Evolutionary conservation across 495 filamentous ascomycete genomes (phyloP).

Genomic region (Hypoxylon trugodes): DNA sequence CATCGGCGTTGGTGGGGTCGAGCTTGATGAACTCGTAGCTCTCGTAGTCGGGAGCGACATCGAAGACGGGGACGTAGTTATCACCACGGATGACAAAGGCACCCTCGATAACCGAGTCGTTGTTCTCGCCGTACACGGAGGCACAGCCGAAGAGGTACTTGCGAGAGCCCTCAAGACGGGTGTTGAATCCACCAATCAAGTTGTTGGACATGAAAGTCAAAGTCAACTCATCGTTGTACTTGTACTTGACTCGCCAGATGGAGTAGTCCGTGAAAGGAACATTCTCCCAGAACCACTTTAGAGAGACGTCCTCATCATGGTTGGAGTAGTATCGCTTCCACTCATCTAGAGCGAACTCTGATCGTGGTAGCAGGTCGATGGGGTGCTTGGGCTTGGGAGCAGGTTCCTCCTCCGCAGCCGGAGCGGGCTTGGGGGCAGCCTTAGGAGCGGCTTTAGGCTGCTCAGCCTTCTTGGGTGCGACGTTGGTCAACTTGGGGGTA

Average conservation of each 20-base stretch:
- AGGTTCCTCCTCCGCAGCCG: conserved; percentile 75
- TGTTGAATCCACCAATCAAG: conserved; percentile 96
- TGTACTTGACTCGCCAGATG: conserved; percentile 90
- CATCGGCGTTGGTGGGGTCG: conserved; percentile 81
- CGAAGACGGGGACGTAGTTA: conserved; percentile 84
- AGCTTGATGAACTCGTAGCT: conserved; percentile 96
- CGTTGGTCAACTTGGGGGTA: conserved; percentile 82
- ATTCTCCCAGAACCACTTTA: conserved; percentile 99
- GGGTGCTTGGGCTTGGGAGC: conserved; percentile 96
- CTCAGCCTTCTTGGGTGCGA: conserved; percentile 84
- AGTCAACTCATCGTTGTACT: conserved; percentile 98
- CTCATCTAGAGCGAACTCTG: conserved; percentile 87
- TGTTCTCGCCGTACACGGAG: conserved; percentile 85
- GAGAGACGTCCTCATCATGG: conserved; percentile 83
- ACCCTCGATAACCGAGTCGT: conserved; percentile 88
- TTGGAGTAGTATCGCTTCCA: conserved; percentile 99
- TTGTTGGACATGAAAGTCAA: conserved; percentile 98
- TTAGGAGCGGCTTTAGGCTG: conserved; percentile 66
- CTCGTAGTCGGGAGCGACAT: conserved; percentile 96
- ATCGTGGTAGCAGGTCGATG: conserved; percentile 81
- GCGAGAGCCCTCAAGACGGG: conserved; percentile 94
- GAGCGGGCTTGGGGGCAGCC: conserved; percentile 64
- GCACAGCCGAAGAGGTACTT: conserved; percentile 97
- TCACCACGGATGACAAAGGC: conserved; percentile 95
- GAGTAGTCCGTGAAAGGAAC: conserved; percentile 93